Evolutionary conservation across 2,329 filamentous ascomycete species (phyloP).

Genomic region (Nemania sp.): DNA sequence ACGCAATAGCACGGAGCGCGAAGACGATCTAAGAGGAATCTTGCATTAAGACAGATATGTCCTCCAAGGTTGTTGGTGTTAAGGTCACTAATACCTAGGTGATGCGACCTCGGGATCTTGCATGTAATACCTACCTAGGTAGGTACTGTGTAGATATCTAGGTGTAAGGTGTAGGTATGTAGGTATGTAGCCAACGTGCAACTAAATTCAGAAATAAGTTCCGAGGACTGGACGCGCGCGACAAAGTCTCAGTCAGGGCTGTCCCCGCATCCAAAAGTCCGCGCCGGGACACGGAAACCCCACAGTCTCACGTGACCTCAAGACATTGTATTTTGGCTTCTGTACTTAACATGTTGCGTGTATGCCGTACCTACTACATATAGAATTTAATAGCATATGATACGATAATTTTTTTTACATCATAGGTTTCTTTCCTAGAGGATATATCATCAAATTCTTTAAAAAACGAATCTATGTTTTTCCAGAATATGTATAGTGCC

Average conservation of each 20-base stretch:
- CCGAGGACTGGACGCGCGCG: slow-evolving; percentile 2
- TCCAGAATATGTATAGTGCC: no score
- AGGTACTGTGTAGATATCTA: neutral
- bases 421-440: no score
- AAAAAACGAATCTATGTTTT: no score
- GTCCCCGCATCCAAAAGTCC: slow-evolving; percentile 13
- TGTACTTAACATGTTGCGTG: no score
- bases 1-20: slow-evolving; percentile 11
- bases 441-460: no score
- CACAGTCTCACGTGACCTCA: slow-evolving; percentile 21
- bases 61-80: slow-evolving; percentile 4
- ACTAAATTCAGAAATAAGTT: neutral
- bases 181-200: slow-evolving; percentile 8
- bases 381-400: no score
- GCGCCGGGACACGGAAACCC: slow-evolving; percentile 22
- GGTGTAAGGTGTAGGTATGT: neutral
- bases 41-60: neutral
- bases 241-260: slow-evolving; percentile 5
- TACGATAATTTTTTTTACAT: no score
- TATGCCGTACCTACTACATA: no score
- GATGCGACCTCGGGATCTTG: neutral
- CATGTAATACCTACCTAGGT: no score
- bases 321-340: neutral
- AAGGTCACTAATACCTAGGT: neutral
- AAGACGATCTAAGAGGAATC: neutral